Evolutionary conservation across 2,329 filamentous ascomycete genomes (phyloP), one percentile per base, ranked within the genome.

Genomic region (Ophiostoma australiae): DNA sequence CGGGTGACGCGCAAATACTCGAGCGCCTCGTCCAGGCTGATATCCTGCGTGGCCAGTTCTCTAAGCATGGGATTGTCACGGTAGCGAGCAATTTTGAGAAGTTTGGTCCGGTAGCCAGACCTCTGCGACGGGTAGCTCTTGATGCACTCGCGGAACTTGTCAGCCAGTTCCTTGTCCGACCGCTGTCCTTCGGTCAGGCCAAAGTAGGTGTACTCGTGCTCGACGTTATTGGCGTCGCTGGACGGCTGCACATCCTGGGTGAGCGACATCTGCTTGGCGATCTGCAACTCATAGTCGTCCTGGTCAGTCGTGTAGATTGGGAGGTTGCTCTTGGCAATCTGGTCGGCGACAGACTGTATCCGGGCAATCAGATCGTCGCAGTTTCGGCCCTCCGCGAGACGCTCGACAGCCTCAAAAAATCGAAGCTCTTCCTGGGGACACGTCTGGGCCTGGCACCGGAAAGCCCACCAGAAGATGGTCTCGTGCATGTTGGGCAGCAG

Each of bases 21-120:
- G 20, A 66, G 63, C n/a, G 83, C 79, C 61, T 81, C 77, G 66
- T 82, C 75, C 20, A 84, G 31, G 2, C 66, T 69, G 71, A 76
- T 74, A 23, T 67, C 68, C 5, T 73, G 71, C 2, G 70, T n/a
- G 1, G 73, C 74, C 13, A 68, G 41, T 2, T 73, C 72, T 44
- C 69, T 68, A 27, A 76, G 73, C 27, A 55, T 70, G 11, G 71
- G 58, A 66, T 74, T 76, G 41, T 75, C 58, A 3, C 74, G 75
- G 37, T 77, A 72, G 20, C 74, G 74, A 15, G 74, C 77, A 52
- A 80, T 78, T 35, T 74, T 69, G 7, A 76, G 74, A 35, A 79
- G 73, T 52, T 76, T 74, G 10, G 76, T 74, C 5, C 78, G 76
- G 61, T 76, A 76, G 10, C 71, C 70, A 4, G 74, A 70, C 13